Percentiles rank a stretch among this genome's conserved stretches.
Evolutionary conservation across 2,329 filamentous ascomycete genomes (phyloP).

Genomic region (Aspergillus ochraceus): DNA sequence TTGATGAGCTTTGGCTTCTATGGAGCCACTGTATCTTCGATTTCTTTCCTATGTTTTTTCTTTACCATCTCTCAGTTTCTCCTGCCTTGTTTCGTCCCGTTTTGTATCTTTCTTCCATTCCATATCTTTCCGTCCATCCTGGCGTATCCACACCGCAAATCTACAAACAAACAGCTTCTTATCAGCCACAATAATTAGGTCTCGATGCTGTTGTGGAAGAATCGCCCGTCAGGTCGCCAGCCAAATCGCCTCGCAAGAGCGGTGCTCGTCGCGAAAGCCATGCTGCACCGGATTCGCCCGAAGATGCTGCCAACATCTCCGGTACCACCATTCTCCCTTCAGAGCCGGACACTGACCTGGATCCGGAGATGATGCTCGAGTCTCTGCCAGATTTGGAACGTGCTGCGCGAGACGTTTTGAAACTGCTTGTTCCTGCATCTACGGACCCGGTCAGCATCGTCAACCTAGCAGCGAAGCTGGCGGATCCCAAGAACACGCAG

Average conservation of each 20-base stretch:
- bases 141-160: background rate
- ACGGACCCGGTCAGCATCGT: constrained; percentile 27
- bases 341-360: constrained; percentile 32
- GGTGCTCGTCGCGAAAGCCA: constrained; percentile 10
- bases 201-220: constrained; percentile 21
- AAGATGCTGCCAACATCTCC: constrained; percentile 34
- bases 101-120: background rate
- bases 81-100: background rate
- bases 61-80: background rate
- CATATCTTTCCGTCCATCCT: background rate
- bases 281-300: constrained; percentile 25
- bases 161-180: background rate
- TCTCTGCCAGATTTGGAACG: constrained; percentile 39
- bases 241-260: constrained; percentile 10
- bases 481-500: constrained; percentile 28
- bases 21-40: background rate
- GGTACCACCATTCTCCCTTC: constrained; percentile 34
- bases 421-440: constrained; percentile 34
- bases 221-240: constrained; percentile 13
- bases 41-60: background rate
- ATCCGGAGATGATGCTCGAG: constrained; percentile 40
- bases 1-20: background rate
- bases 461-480: constrained; percentile 30
- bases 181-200: constrained; percentile 9
- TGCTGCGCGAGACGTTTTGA: constrained; percentile 34